Conservation (phyloP, 2,329 filamentous ascomycete genomes). For the Alternaria solani region DNA sequence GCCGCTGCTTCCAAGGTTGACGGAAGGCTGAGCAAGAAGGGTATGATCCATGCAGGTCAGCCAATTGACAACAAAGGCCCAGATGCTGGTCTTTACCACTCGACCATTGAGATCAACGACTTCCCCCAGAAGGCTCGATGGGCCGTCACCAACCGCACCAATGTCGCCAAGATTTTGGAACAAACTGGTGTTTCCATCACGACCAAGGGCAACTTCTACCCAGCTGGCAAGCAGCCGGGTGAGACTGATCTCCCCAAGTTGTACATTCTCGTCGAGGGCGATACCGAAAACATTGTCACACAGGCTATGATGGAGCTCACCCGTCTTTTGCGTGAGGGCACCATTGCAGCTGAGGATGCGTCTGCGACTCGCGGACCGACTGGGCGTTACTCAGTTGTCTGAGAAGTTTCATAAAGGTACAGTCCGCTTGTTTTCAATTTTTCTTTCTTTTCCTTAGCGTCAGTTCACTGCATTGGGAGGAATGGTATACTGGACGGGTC, state of each 20-base stretch:
- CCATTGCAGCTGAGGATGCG: slow-evolving; percentile 80
- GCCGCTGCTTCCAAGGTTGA: slow-evolving; percentile 94
- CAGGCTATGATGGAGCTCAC: slow-evolving; percentile 91
- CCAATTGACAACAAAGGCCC: slow-evolving; percentile 99
- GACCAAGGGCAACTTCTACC: slow-evolving; percentile 92
- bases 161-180: slow-evolving; percentile 97
- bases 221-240: slow-evolving; percentile 79
- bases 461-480: slow-evolving; percentile 13
- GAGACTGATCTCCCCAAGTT: slow-evolving; percentile 83
- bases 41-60: slow-evolving; percentile 87
- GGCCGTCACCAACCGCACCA: slow-evolving; percentile 98
- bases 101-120: slow-evolving; percentile 98
- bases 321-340: slow-evolving; percentile 86
- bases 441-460: slow-evolving; percentile 9
- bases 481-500: not conserved
- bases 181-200: slow-evolving; percentile 95
- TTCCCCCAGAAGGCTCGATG: slow-evolving; percentile 98
- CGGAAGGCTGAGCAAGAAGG: slow-evolving; percentile 85
- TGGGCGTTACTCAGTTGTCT: slow-evolving; percentile 80
- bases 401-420: slow-evolving; percentile 1
- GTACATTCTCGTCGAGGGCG: slow-evolving; percentile 96
- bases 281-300: slow-evolving; percentile 91
- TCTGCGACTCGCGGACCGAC: slow-evolving; percentile 81
- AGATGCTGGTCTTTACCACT: slow-evolving; percentile 95
- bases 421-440: not conserved